These are phyloP conservation scores for Chaetoceros tenuissimus DNA, from an alignment of 108 stramenopile species.

Conservation along the genomic window DNA sequence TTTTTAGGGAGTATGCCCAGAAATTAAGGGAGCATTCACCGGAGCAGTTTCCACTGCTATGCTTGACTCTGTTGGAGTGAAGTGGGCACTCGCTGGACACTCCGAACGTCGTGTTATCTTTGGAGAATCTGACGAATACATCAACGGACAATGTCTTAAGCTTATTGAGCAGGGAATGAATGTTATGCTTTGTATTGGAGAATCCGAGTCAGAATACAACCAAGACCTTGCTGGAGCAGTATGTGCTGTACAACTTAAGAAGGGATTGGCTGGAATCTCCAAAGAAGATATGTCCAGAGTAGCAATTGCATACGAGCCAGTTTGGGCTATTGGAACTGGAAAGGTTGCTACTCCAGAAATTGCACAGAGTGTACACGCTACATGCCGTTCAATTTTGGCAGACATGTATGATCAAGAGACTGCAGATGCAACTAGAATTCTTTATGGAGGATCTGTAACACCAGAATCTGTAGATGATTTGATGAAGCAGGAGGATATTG, in stretches of 20 bases:
- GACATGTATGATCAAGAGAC: slow-evolving; percentile 73
- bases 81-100: slow-evolving; percentile 96
- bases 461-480: slow-evolving; percentile 90
- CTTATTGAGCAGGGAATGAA: slow-evolving; percentile 84
- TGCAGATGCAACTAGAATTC: slow-evolving; percentile 71
- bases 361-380: slow-evolving; percentile 77
- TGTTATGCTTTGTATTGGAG: slow-evolving; percentile 95
- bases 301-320: slow-evolving; percentile 94
- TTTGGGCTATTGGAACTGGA: slow-evolving; percentile 86
- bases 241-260: slow-evolving; percentile 82
- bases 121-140: slow-evolving; percentile 85
- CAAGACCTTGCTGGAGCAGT: slow-evolving; percentile 81
- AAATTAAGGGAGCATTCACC: slow-evolving; percentile 91
- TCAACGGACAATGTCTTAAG: slow-evolving; percentile 84
- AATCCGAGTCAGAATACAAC: slow-evolving; percentile 91
- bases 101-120: slow-evolving; percentile 91
- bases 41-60: slow-evolving; percentile 88
- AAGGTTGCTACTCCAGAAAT: slow-evolving; percentile 71
- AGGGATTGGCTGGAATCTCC: slow-evolving; percentile 63
- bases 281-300: slow-evolving; percentile 73
- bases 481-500: slow-evolving; percentile 90
- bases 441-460: slow-evolving; percentile 91
- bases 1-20: slow-evolving; percentile 41
- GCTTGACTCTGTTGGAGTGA: slow-evolving; percentile 73
- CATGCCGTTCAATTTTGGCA: slow-evolving; percentile 64